phyloP scores from a whole-genome alignment of 805 yeast genomes.

The Wickerhamiella parazyma region DNA sequence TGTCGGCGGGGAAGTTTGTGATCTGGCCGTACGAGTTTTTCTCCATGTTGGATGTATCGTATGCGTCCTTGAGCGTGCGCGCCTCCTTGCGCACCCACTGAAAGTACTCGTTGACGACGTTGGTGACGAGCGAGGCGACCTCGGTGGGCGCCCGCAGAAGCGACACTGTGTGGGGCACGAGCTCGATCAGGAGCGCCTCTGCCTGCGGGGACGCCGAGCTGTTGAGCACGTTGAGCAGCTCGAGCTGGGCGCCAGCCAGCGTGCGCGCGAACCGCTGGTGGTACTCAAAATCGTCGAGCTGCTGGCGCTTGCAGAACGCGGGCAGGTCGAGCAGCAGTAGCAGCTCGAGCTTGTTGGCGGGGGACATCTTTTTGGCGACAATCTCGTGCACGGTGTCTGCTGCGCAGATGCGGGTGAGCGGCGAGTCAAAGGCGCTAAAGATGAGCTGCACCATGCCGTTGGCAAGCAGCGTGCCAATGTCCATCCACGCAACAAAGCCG shows the following conservation, averaged over 20 bases:
- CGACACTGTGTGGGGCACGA: conserved; percentile 59
- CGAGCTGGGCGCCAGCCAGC: conserved; percentile 59
- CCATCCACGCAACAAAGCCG: conserved; percentile 86
- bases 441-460: conserved; percentile 36
- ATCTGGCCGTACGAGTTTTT: conserved; percentile 20
- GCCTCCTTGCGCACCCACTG: conserved; percentile 39
- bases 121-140: conserved; percentile 67
- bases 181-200: conserved; percentile 38
- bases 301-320: conserved; percentile 32
- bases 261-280: conserved; percentile 65
- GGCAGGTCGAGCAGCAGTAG: conserved; percentile 57
- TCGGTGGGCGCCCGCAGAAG: conserved; percentile 84
- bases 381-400: conserved; percentile 46
- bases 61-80: conserved; percentile 32
- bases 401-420: conserved; percentile 42
- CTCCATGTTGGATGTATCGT: conserved; percentile 28
- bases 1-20: conserved; percentile 20
- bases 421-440: conserved; percentile 41
- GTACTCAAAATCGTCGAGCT: conserved; percentile 41
- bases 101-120: conserved; percentile 64
- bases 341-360: conserved; percentile 54
- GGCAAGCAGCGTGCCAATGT: conserved; percentile 56
- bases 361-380: conserved; percentile 64
- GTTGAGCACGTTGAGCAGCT: conserved; percentile 56
- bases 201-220: conserved; percentile 25